These are phyloP conservation scores for Kalaharituber pfeilii DNA, from an alignment of 2,329 filamentous ascomycete genomes.

Conservation along the genomic window DNA sequence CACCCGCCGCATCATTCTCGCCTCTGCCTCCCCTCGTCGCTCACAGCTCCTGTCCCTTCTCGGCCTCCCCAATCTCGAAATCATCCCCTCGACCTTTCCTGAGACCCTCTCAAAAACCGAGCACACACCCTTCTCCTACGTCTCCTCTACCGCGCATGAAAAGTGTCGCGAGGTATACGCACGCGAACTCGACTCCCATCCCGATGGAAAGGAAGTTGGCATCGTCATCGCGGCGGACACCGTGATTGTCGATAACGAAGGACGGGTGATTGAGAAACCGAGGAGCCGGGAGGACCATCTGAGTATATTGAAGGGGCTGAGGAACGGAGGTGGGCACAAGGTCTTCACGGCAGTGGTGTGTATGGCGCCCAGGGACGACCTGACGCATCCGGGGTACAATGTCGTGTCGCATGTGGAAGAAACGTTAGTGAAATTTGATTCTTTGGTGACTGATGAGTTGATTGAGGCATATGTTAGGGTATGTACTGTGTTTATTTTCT, in stretches of 20 bases:
- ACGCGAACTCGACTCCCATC: constrained; percentile 38
- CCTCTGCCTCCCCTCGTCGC: constrained; percentile 72
- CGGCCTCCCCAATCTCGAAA: constrained; percentile 64
- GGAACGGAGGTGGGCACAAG: constrained; percentile 60
- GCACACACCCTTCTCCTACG: constrained; percentile 75
- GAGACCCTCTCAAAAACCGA: constrained; percentile 66
- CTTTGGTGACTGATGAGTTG: constrained; percentile 58
- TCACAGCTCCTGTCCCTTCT: constrained; percentile 64
- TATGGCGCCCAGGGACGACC: constrained; percentile 67
- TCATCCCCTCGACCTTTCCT: constrained; percentile 63
- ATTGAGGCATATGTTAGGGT: constrained; percentile 44
- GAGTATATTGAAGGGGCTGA: constrained; percentile 61
- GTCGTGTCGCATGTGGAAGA: constrained; percentile 71
- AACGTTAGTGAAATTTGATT: constrained; percentile 75
- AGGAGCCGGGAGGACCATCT: constrained; percentile 64
- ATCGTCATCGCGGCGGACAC: constrained; percentile 86
- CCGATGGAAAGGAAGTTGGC: constrained; percentile 45
- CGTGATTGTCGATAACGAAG: constrained; percentile 58
- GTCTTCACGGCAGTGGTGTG: constrained; percentile 61
- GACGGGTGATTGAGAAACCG: constrained; percentile 81
- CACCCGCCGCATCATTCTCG: constrained; percentile 68
- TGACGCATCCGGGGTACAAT: constrained; percentile 68
- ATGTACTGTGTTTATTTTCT: background rate
- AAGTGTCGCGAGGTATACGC: constrained; percentile 65
- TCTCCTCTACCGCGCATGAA: constrained; percentile 63